Percentiles rank a stretch among this genome's conserved stretches.
Conservation (phyloP, 2,329 filamentous ascomycete genomes). For the Pleomassaria siparia region DNA sequence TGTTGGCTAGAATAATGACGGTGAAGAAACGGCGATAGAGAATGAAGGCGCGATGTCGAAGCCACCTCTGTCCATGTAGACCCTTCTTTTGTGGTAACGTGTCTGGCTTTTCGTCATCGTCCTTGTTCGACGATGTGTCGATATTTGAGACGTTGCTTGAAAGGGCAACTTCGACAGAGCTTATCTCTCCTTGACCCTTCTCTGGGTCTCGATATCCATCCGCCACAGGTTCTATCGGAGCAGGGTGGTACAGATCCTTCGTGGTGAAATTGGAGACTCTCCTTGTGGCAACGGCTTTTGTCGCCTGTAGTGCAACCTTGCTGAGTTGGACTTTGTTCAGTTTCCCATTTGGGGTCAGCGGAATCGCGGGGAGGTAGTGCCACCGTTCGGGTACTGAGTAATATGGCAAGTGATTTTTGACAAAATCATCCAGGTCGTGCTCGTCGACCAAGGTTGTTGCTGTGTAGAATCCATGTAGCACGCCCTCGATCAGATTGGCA, state of each 20-base stretch:
- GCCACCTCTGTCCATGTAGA: conserved; percentile 31
- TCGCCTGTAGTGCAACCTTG: conserved; percentile 20
- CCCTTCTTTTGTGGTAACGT: conserved; percentile 27
- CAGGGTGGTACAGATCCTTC: conserved; percentile 8
- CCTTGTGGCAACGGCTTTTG: conserved; percentile 1
- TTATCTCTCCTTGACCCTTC: conserved; percentile 7
- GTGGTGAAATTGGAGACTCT: conserved; percentile 6
- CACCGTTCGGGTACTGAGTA: conserved; percentile 57
- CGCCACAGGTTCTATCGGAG: neutral
- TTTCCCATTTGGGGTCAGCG: conserved; percentile 59
- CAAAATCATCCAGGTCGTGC: conserved; percentile 43
- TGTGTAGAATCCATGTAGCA: conserved; percentile 56
- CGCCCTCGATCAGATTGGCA: conserved; percentile 50
- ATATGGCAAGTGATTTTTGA: conserved; percentile 53
- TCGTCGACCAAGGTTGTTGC: conserved; percentile 34
- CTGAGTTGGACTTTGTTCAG: conserved; percentile 55
- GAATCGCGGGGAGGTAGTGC: conserved; percentile 48
- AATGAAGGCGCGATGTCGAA: conserved; percentile 35
- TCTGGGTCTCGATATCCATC: conserved; percentile 5
- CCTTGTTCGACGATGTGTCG: conserved; percentile 13
- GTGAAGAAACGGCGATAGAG: conserved; percentile 36
- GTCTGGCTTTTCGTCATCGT: conserved; percentile 19
- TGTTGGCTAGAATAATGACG: conserved; percentile 29
- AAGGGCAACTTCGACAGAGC: conserved; percentile 6
- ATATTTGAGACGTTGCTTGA: conserved; percentile 16